These are phyloP conservation scores for Oemleria cerasiformis DNA, from an alignment of 306 rosid genomes.

Conservation along the genomic window DNA sequence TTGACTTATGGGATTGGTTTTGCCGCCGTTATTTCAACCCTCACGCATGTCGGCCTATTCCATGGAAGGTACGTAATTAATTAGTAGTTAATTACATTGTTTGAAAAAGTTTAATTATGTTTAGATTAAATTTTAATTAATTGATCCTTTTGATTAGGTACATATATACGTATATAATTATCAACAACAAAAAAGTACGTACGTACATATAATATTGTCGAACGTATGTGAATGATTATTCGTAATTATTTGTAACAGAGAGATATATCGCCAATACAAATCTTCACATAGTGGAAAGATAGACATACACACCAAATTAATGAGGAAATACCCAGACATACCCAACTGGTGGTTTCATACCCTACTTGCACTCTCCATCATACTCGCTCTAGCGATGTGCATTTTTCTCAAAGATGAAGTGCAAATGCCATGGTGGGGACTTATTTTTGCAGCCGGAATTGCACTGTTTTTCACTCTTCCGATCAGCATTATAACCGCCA, in stretches of 20 bases:
- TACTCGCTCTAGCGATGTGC: conserved; percentile 39
- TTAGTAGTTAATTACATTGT: background rate
- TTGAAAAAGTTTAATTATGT: background rate
- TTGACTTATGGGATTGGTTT: conserved; percentile 62
- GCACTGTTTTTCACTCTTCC: conserved; percentile 51
- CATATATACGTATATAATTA: too few relatives aligned
- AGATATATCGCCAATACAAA: conserved; percentile 32
- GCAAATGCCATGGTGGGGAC: conserved; percentile 82
- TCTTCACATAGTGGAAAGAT: conserved; percentile 45
- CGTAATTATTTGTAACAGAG: conserved; percentile 30
- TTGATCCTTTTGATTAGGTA: background rate
- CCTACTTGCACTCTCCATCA: conserved; percentile 35
- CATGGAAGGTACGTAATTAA: conserved; percentile 49
- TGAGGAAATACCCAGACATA: conserved; percentile 58
- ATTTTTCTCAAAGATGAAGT: conserved; percentile 43
- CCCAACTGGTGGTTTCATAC: conserved; percentile 69
- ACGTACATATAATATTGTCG: too few relatives aligned
- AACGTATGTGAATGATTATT: background rate
- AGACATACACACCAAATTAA: conserved; percentile 61
- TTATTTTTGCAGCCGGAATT: conserved; percentile 49
- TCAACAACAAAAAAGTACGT: too few relatives aligned
- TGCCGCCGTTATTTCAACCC: conserved; percentile 53
- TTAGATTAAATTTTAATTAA: background rate
- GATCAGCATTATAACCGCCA: conserved; percentile 58
- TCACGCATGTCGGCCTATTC: conserved; percentile 62